A percentile compares a stretch with the other conserved stretches of the same genome.
phyloP scores from a whole-genome alignment of 2,329 filamentous ascomycete genomes.

The Fusarium tricinctum region DNA sequence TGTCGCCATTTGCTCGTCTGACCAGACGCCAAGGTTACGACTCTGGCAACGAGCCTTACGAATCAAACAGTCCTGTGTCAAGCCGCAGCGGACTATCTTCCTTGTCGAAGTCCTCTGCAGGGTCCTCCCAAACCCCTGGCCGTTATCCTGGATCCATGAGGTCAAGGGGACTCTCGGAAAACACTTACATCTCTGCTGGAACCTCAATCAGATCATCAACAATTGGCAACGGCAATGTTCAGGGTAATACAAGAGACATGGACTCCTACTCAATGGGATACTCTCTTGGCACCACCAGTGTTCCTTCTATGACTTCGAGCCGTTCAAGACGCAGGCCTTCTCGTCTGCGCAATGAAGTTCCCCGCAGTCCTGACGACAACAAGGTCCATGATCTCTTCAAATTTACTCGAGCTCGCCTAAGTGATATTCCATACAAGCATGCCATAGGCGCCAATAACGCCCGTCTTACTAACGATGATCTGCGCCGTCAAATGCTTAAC shows the following conservation, averaged over 20 bases:
- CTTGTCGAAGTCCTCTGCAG: conserved; percentile 67
- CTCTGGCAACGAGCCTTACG: conserved; percentile 72
- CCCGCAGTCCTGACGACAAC: conserved; percentile 80
- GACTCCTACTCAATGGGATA: conserved; percentile 70
- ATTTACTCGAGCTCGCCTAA: conserved; percentile 83
- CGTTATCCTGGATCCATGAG: conserved; percentile 65
- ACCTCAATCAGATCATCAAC: conserved; percentile 60
- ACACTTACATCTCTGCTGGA: conserved; percentile 77
- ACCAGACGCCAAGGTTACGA: conserved; percentile 76
- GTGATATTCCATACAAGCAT: conserved; percentile 85
- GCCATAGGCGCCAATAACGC: conserved; percentile 70
- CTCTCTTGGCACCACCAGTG: conserved; percentile 55
- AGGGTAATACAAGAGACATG: conserved; percentile 47
- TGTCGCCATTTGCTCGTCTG: conserved; percentile 82
- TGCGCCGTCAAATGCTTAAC: conserved; percentile 90
- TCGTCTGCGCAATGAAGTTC: conserved; percentile 82
- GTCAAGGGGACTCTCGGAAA: conserved; percentile 71
- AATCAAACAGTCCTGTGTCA: conserved; percentile 76
- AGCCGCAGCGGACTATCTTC: conserved; percentile 73
- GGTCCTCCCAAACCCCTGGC: conserved; percentile 68
- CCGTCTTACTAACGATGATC: conserved; percentile 79
- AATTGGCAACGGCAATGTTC: conserved; percentile 44
- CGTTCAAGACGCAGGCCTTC: conserved; percentile 69
- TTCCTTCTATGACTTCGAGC: conserved; percentile 63
- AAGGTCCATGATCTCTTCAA: conserved; percentile 86